These are phyloP conservation scores for Penicillium tannophilum DNA, from an alignment of 495 filamentous ascomycete genomes.

Conservation along the genomic window DNA sequence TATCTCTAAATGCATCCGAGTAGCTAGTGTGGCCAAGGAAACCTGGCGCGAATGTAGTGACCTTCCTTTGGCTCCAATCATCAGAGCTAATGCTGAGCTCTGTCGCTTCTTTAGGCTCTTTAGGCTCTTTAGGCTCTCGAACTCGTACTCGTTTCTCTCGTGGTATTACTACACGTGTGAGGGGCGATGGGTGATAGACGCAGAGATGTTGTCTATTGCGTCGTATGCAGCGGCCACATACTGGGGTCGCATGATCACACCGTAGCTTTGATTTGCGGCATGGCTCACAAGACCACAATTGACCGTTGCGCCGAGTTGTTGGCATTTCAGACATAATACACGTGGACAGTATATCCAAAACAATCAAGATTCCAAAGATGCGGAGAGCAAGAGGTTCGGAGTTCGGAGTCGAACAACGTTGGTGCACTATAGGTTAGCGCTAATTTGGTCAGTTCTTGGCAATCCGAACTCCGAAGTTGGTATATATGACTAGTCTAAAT, in stretches of 20 bases:
- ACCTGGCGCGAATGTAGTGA: constrained; percentile 10
- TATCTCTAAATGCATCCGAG: constrained; percentile 36
- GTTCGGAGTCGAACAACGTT: neutral
- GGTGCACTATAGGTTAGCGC: neutral
- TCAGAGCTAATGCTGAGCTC: neutral
- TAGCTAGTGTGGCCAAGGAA: constrained; percentile 47
- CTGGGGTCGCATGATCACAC: constrained; percentile 39
- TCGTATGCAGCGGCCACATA: constrained; percentile 29
- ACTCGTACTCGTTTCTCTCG: neutral
- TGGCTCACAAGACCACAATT: constrained; percentile 45
- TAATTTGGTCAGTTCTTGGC: neutral
- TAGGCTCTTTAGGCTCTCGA: neutral
- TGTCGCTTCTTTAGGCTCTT: neutral
- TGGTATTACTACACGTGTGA: constrained; percentile 16
- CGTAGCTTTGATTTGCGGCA: constrained; percentile 47
- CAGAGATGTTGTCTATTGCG: constrained; percentile 26
- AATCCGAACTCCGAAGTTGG: neutral
- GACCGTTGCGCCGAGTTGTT: constrained; percentile 40
- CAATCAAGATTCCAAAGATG: neutral
- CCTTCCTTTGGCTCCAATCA: constrained; percentile 17
- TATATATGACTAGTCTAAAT: neutral
- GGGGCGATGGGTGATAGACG: constrained; percentile 37
- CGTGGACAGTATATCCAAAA: neutral
- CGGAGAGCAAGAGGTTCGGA: constrained; percentile 3
- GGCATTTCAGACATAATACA: constrained; percentile 14